A percentile compares a stretch with the other conserved stretches of the same genome.
These are phyloP conservation scores for Penicillium sp. DNA, from an alignment of 2,329 filamentous ascomycete genomes.

Conservation along the genomic window DNA sequence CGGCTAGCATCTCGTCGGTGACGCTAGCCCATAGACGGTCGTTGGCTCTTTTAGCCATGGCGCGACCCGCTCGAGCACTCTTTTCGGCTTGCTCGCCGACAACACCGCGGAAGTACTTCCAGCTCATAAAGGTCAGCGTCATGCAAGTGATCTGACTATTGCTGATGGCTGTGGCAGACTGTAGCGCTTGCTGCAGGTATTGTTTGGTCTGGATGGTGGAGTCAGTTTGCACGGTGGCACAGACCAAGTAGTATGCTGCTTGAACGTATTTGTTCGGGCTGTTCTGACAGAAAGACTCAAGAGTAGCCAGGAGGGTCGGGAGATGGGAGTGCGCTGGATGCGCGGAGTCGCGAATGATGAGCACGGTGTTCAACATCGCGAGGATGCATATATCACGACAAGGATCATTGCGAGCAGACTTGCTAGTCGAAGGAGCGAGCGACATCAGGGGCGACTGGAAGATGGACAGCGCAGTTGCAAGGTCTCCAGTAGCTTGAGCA, in stretches of 20 bases:
- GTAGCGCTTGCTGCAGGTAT: slow-evolving; percentile 70
- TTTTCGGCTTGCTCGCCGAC: slow-evolving; percentile 78
- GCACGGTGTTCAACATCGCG: slow-evolving; percentile 62
- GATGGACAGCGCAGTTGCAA: slow-evolving; percentile 63
- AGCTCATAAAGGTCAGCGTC: slow-evolving; percentile 79
- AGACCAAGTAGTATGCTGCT: slow-evolving; percentile 72
- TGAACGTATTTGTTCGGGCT: slow-evolving; percentile 73
- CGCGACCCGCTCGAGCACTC: slow-evolving; percentile 66
- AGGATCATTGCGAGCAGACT: slow-evolving; percentile 47
- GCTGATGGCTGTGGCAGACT: slow-evolving; percentile 63
- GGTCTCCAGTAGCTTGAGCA: slow-evolving; percentile 71
- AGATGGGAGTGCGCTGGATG: slow-evolving; percentile 60
- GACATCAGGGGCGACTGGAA: slow-evolving; percentile 64
- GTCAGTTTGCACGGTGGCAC: slow-evolving; percentile 64
- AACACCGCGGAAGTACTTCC: slow-evolving; percentile 75
- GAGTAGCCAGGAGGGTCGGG: slow-evolving; percentile 59
- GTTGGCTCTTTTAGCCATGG: slow-evolving; percentile 66
- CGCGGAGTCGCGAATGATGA: slow-evolving; percentile 65
- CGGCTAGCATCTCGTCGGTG: slow-evolving; percentile 71
- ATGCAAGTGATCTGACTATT: slow-evolving; percentile 82
- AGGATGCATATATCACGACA: slow-evolving; percentile 65
- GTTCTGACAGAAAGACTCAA: slow-evolving; percentile 65
- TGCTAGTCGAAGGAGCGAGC: slow-evolving; percentile 44
- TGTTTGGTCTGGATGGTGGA: slow-evolving; percentile 76
- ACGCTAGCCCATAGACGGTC: slow-evolving; percentile 77